Evolutionary conservation across 371 early-diverging fungal species (phyloP), one percentile per base, ranked within the genome.

Genomic region (Mucor lusitanicus): DNA sequence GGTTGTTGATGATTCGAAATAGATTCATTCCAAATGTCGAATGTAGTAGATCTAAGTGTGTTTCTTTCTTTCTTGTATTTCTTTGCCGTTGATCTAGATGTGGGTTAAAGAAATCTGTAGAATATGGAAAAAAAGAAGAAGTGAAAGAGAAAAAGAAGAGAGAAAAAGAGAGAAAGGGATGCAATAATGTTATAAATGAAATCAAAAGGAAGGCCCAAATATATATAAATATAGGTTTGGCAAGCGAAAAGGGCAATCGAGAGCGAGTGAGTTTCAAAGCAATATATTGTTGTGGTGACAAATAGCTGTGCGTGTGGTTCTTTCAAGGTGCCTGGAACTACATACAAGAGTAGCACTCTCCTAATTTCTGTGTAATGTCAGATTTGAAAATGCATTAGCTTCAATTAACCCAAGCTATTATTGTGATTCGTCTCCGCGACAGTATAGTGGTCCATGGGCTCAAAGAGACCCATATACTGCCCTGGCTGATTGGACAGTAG

Each of bases 281-380:
- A 68, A 56, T 50, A 44, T 50, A 59, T 68, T 44, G 46, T 62
- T 68, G 57, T 55, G 64, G 64, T 55, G 39, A 48, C 40, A 21
- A 63, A 53, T 53, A 25, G 63, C 32, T 25, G 37, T 37, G 58
- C 42, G 61, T 62, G 53, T 63, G 69, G 63, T 68, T 59, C 53
- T 59, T 59, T 57, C 59, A 50, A 44, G 69, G 69, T 68, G 59
- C 69, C 69, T 68, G 63, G 59, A 68, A 63, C 61, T 48, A 27
- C n/a, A n/a, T 32, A n/a, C n/a, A 23, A 19, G 8, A 57, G 68
- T 68, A 55, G 56, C 23, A 63, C 62, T 50, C 68, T 68, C 58
- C 68, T 68, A 68, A 68, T 62, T 65, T 57, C n/a, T 56, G 68
- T 68, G 68, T 68, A 68, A 30, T 44, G 19, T 30, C 23, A 48